A percentile compares a stretch with the other conserved stretches of the same genome.
Evolutionary conservation across 2,329 filamentous ascomycete species (phyloP).

Genomic region (Hymenotorrendiella dingleyae): DNA sequence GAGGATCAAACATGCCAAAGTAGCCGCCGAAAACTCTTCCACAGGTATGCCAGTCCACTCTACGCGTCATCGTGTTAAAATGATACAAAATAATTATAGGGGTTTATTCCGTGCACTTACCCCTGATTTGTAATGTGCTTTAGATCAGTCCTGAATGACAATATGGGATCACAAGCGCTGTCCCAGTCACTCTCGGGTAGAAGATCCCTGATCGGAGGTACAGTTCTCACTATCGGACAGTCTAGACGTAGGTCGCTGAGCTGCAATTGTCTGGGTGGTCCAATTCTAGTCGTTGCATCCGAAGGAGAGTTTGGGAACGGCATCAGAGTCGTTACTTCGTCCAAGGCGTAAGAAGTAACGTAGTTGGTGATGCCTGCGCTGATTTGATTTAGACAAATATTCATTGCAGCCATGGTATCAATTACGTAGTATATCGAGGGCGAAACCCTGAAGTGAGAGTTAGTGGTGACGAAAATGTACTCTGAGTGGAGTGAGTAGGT

Average conservation of each 20-base stretch:
- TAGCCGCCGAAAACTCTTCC: slow-evolving; percentile 30
- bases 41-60: slow-evolving; percentile 29
- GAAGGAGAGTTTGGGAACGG: slow-evolving; percentile 12
- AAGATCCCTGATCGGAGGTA: slow-evolving; percentile 1
- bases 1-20: slow-evolving; percentile 35
- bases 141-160: slow-evolving; percentile 29
- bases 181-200: background rate
- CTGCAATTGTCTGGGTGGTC: slow-evolving; percentile 28
- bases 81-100: too few relatives aligned
- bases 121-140: slow-evolving; percentile 7
- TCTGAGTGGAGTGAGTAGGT: background rate
- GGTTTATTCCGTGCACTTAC: too few relatives aligned
- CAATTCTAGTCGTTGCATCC: slow-evolving; percentile 8
- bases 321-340: slow-evolving; percentile 32
- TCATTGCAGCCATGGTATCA: slow-evolving; percentile 31
- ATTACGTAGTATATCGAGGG: slow-evolving; percentile 36
- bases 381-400: slow-evolving; percentile 21
- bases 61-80: background rate
- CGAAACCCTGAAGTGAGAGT: slow-evolving; percentile 26
- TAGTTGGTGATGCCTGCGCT: slow-evolving; percentile 29
- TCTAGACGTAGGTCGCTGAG: slow-evolving; percentile 20
- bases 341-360: slow-evolving; percentile 29
- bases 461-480: too few relatives aligned
- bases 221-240: slow-evolving; percentile 5
- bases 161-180: slow-evolving; percentile 31